These are phyloP conservation scores for Mimosa pudica DNA, from an alignment of 306 rosid species.

Conservation along the genomic window DNA sequence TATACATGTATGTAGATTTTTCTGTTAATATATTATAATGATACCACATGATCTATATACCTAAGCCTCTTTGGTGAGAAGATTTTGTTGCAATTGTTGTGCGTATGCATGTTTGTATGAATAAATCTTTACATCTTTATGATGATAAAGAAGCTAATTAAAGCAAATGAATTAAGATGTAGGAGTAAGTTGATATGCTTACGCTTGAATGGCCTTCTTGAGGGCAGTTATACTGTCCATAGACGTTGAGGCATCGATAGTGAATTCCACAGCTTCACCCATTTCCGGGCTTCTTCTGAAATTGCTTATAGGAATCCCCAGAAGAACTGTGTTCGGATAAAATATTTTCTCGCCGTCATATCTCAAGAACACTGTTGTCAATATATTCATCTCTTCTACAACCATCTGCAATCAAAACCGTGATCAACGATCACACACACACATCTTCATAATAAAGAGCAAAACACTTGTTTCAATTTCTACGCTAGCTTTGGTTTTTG, in stretches of 20 bases:
- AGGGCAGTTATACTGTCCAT: slow-evolving; percentile 9
- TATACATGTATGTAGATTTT: no score
- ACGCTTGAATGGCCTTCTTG: slow-evolving; percentile 32
- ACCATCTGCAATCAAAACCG: slow-evolving; percentile 13
- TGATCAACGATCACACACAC: no score
- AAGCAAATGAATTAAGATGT: not conserved
- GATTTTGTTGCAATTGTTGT: no score
- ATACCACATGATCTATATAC: no score
- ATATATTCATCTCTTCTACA: slow-evolving; percentile 34
- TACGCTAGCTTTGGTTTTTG: no score
- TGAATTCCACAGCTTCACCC: slow-evolving; percentile 22
- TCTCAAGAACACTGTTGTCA: slow-evolving; percentile 30
- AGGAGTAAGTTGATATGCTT: not conserved
- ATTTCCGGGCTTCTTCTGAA: slow-evolving; percentile 33
- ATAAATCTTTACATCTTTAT: not conserved
- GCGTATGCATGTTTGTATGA: not conserved
- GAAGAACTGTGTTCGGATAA: slow-evolving; percentile 30
- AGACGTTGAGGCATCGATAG: slow-evolving; percentile 15
- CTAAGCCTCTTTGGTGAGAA: no score
- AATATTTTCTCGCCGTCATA: slow-evolving; percentile 33
- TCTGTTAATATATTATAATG: no score
- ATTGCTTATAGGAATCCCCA: slow-evolving; percentile 29
- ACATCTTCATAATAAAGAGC: not conserved
- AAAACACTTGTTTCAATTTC: no score
- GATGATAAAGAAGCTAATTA: not conserved